A percentile compares a stretch with the other conserved stretches of the same genome.
phyloP scores from a whole-genome alignment of 345 rosid species.

The Dovyalis caffra region DNA sequence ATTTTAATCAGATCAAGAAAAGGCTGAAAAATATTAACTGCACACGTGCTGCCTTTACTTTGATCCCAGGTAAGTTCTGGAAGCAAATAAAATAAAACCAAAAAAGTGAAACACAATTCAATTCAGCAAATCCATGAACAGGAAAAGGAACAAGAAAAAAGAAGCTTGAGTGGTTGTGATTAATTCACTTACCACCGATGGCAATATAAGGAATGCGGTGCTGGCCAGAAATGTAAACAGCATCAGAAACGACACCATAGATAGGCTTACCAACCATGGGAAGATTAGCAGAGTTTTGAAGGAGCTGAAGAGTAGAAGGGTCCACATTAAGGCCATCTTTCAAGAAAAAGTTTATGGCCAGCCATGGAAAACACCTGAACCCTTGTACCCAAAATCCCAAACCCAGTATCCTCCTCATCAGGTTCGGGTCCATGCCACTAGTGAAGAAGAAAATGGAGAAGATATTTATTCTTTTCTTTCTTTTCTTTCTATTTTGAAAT shows the following conservation, averaged over 20 bases:
- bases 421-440: neutral
- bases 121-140: neutral
- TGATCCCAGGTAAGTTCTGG: neutral
- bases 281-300: conserved; percentile 76
- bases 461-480: neutral
- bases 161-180: neutral
- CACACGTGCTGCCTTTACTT: neutral
- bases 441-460: neutral
- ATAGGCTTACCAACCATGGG: conserved; percentile 91
- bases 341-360: conserved; percentile 73
- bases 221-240: conserved; percentile 68
- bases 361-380: conserved; percentile 86
- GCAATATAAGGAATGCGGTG: conserved; percentile 95
- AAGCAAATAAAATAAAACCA: neutral
- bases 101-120: neutral
- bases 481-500: neutral
- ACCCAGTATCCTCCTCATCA: conserved; percentile 56
- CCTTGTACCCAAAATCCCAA: conserved; percentile 86
- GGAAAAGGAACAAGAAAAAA: neutral
- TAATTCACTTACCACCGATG: conserved; percentile 57
- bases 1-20: neutral
- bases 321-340: conserved; percentile 77
- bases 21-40: neutral
- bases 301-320: conserved; percentile 78
- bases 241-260: conserved; percentile 75